Base-by-base conservation (phyloP, 306 rosid species). In the Pachyrhizus erosus region DNA sequence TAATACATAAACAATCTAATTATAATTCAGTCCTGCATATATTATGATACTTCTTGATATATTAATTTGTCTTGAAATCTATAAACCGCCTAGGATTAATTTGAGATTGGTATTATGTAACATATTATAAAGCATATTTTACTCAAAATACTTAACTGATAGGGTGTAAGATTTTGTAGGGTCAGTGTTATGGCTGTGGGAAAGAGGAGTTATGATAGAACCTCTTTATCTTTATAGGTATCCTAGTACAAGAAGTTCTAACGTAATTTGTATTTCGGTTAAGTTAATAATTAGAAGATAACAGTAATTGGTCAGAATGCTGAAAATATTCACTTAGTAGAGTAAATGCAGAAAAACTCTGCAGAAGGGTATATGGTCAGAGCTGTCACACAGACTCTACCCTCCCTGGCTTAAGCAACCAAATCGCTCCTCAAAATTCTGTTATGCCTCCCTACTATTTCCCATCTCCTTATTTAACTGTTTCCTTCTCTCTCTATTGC, bases 11-110 rank as follows among this genome's bases (percentile, higher is more conserved):
- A 12, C 42, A 54, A 60, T 43, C 20, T 54, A 76, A 73, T 37
- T 55, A 79, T 20, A 72, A 67, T 23, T 80, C 84, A 49, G 77
- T 62, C 62, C 77, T 24, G 62, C 70, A 68, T 57, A 71, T 45
- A 73, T 45, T 55, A 82, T 40, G 46, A 40, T 82, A 64, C 70
- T 70, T 23, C 71, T 68, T 57, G 42, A 80, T 81, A 49, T 37
- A 51, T 70, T 49, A 68, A 70, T 77, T 65, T 84, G 23, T 8
- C 29, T 61, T 55, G 34, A 37, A 45, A 13, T 77, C 23, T 52
- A 54, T 58, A 27, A 77, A 27, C 31, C 46, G 13, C 42, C 33
- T 18, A 55, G 15, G 73, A 84, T 21, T 39, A 58, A 26, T 64
- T 70, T 75, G 80, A 75, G 74, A 69, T 40, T 37, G 69, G 42